phyloP scores from a whole-genome alignment of 2,329 filamentous ascomycete species.

The Sporothrix humicola region DNA sequence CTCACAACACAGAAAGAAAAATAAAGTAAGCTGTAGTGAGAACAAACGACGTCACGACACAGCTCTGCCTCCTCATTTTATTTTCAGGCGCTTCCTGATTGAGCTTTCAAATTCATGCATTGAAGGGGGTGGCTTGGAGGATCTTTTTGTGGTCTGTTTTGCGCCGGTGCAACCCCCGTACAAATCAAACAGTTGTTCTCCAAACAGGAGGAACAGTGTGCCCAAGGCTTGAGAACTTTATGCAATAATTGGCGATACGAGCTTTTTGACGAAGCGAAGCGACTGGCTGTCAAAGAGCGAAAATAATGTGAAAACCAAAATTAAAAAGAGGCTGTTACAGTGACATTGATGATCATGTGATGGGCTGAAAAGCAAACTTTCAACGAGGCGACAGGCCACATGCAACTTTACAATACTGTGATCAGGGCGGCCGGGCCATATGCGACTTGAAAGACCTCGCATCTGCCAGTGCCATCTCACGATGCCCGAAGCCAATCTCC shows the following conservation, averaged over 20 bases:
- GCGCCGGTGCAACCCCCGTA: constrained; percentile 22
- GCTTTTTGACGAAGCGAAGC: not conserved
- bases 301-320: not conserved
- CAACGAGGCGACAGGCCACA: not conserved
- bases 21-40: not conserved
- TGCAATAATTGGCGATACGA: constrained; percentile 17
- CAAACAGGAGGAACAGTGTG: not conserved
- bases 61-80: not conserved
- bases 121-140: constrained; percentile 33
- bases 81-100: not conserved
- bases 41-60: not conserved
- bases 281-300: not conserved
- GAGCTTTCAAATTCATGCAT: constrained; percentile 29
- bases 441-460: not conserved
- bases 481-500: constrained; percentile 6
- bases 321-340: not conserved
- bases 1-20: not conserved
- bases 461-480: not conserved
- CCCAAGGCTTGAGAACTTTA: constrained; percentile 16
- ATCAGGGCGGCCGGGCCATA: too few species aligned
- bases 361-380: not conserved
- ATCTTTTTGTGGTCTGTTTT: constrained; percentile 14
- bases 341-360: not conserved
- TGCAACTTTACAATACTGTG: too few species aligned
- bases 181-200: constrained; percentile 6